These are phyloP conservation scores for Lecanosticta acicola DNA, from an alignment of 2,329 filamentous ascomycete genomes.

Conservation along the genomic window DNA sequence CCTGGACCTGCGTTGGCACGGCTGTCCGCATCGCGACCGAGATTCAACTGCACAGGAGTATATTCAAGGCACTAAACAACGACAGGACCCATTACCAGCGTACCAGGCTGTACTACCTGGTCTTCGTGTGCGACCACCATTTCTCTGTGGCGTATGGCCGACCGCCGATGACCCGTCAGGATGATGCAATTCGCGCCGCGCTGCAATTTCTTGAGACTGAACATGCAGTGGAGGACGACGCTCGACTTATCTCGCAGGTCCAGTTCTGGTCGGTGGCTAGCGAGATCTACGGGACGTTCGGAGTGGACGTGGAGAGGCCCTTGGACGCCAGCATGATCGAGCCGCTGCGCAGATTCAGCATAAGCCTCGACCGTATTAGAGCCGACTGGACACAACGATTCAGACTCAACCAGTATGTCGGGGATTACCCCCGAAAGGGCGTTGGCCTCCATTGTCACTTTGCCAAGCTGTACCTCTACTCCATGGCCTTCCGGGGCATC, in stretches of 20 bases:
- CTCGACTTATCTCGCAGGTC: conserved; percentile 25
- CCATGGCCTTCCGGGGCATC: conserved; percentile 26
- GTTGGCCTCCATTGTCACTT: conserved; percentile 28
- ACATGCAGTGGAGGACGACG: conserved; percentile 29
- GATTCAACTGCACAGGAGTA: conserved; percentile 36
- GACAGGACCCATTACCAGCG: conserved; percentile 32
- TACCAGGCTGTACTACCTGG: conserved; percentile 37
- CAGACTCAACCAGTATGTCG: conserved; percentile 22
- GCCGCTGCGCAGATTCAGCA: conserved; percentile 27
- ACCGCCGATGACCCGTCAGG: conserved; percentile 35
- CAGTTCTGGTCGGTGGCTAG: conserved; percentile 24
- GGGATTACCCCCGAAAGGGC: conserved; percentile 27
- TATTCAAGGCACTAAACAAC: conserved; percentile 32
- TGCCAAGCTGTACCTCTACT: conserved; percentile 27
- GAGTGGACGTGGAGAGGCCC: conserved; percentile 26
- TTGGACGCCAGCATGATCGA: conserved; percentile 29
- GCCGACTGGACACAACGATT: conserved; percentile 27
- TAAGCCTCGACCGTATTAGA: conserved; percentile 24
- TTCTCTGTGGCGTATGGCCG: conserved; percentile 35
- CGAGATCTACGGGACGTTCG: conserved; percentile 29
- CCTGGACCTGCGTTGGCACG: conserved; percentile 27
- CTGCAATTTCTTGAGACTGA: conserved; percentile 31
- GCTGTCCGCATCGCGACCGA: conserved; percentile 38
- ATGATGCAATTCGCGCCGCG: conserved; percentile 28
- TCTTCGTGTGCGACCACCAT: conserved; percentile 39